These are phyloP conservation scores for Aureobasidium sp. DNA, from an alignment of 2,329 filamentous ascomycete genomes.

Conservation along the genomic window DNA sequence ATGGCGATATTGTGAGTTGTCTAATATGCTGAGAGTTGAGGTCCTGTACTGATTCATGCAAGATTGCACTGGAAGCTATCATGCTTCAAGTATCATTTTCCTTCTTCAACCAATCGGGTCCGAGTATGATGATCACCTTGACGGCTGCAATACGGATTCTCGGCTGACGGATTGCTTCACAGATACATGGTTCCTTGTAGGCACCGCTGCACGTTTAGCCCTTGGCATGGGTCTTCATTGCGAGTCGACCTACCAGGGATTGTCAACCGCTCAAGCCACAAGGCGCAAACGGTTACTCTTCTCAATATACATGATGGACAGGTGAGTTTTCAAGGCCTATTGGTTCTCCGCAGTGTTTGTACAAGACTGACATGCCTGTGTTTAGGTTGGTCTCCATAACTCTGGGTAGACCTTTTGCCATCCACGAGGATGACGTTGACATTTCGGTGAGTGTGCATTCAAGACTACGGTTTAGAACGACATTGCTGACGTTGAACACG, in stretches of 20 bases:
- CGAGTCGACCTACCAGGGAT: constrained; percentile 19
- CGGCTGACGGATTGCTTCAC: background rate
- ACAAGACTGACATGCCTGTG: too few species aligned
- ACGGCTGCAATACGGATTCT: background rate
- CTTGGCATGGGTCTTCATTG: constrained; percentile 35
- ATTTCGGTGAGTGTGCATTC: constrained; percentile 20
- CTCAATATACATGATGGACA: constrained; percentile 43
- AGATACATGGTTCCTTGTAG: constrained; percentile 39
- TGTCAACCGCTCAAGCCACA: constrained; percentile 21
- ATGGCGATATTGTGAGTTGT: constrained; percentile 15
- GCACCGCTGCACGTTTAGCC: constrained; percentile 35
- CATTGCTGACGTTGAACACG: too few species aligned
- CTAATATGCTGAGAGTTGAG: too few species aligned
- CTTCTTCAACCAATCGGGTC: constrained; percentile 40
- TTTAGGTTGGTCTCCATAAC: constrained; percentile 33
- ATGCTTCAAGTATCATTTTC: constrained; percentile 41
- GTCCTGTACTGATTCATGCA: background rate
- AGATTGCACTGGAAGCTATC: constrained; percentile 35
- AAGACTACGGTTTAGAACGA: too few species aligned
- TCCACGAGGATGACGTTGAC: constrained; percentile 40
- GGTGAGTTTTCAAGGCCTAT: constrained; percentile 6
- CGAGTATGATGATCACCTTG: constrained; percentile 19
- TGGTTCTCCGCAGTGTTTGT: too few species aligned
- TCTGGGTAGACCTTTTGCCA: constrained; percentile 36
- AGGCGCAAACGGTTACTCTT: constrained; percentile 36